Evolutionary conservation across 345 rosid genomes (phyloP), one percentile per base, ranked within the genome.

Genomic region (Citrus reticulata): DNA sequence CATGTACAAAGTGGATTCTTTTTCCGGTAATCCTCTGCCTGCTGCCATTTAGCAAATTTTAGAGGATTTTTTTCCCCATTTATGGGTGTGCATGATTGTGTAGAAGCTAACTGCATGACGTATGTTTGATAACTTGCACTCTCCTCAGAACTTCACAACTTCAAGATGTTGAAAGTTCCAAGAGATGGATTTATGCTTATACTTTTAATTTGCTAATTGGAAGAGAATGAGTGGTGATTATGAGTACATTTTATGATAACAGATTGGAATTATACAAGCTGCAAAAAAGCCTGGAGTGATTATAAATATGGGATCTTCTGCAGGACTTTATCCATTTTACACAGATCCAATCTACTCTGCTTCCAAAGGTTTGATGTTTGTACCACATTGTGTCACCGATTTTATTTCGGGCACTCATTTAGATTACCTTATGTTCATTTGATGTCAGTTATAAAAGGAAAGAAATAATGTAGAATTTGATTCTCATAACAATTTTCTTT

Each of bases 281-380:
- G 78, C 83, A 71, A 80, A 88, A 81, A 95, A 83, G 83, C 94
- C 99, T 39, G 99, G 99, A 69, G 97, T 90, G 58, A 95, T 95
- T 81, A 87, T 95, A 78, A 95, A 95, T 83, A 17, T 95, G 87
- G 97, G 97, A 17, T 95, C 99, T 66, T 82, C 98, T 82, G 79
- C 95, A 5, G 98, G 97, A 64, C 95, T 95, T 74, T 93, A 95
- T 87, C 99, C 99, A 30, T 62, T 83, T 89, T 19, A 74, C 68
- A 0, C 0, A 4, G 98, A 95, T 65, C 95, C 99, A 74, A 85
- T 92, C 86, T 95, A 95, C 81, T 79, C 92, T 81, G 84, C 66
- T 70, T 69, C 97, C 42, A 95, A 95, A 93, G 99, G 99, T 93
- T 80, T 81, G 82, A 30, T 79, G 57, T 58, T 74, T 59, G 14